These are phyloP conservation scores for Bonia amplexicaulis DNA, from an alignment of 176 grass and related monocot species.

Conservation along the genomic window DNA sequence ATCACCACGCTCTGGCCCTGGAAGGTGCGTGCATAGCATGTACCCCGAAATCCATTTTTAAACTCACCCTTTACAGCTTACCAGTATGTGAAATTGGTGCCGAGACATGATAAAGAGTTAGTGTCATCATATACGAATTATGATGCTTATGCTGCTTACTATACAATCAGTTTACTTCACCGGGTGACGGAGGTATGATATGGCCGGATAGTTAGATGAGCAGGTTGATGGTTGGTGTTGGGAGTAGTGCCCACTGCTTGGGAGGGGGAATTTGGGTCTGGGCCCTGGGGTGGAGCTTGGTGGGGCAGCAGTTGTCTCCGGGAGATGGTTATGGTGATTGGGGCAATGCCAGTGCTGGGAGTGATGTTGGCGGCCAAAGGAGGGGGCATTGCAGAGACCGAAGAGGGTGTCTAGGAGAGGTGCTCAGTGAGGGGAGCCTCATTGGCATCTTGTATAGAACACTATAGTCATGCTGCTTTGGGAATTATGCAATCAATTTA, in stretches of 20 bases:
- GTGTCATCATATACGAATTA: not conserved
- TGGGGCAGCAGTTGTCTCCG: not conserved
- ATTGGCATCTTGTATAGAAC: not conserved
- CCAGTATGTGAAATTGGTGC: not conserved
- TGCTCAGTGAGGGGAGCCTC: not conserved
- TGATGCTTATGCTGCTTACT: not conserved
- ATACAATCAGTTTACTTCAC: constrained; percentile 8
- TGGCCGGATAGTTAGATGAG: not conserved
- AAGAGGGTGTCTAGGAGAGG: not conserved
- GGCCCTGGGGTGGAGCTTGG: not conserved
- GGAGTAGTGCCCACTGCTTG: not conserved
- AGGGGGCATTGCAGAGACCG: not conserved
- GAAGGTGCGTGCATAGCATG: constrained; percentile 54
- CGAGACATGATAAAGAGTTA: not conserved
- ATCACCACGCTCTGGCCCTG: constrained; percentile 98
- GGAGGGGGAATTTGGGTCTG: not conserved
- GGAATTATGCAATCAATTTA: not conserved
- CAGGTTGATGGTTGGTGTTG: not conserved
- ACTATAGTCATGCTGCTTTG: not conserved
- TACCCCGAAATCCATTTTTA: not conserved
- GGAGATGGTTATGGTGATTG: not conserved
- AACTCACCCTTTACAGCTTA: not conserved
- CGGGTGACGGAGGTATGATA: not conserved
- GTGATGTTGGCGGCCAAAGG: not conserved
- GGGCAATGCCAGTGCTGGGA: not conserved